Evolutionary conservation across 1,284 basidiomycete species (phyloP), one percentile per base, ranked within the genome.

Genomic region (Ganoderma meredithae): DNA sequence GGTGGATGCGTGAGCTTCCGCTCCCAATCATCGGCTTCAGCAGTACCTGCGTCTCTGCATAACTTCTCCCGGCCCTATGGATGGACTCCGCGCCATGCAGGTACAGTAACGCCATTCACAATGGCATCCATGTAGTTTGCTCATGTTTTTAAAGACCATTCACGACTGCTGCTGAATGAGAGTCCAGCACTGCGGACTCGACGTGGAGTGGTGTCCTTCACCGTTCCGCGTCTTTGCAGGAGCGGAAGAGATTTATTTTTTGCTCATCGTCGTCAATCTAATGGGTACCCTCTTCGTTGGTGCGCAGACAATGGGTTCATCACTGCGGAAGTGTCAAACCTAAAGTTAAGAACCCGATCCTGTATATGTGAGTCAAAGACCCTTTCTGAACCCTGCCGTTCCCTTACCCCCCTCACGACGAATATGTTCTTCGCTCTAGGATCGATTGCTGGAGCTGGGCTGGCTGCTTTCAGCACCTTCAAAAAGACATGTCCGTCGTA

Each of bases 401-500:
- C 52, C 1, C 52, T 31, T 19, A 25, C 52, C 52, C 27, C 27
- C 6, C n/a, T 19, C 27, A 19, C 17, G 27, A 19, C 27, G 8
- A 19, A 12, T 0, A 55, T 55, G 52, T 33, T 33, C 31, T 55
- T 55, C 52, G 15, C 52, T 4, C 27, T 55, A 17, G 31, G 52
- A 8, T 55, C 52, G 7, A 55, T 55, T 9, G 52, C 36, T 9
- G 33, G 55, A 6, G 55, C 33, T 22, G 55, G 55, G n/a, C n/a
- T 58, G 33, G 55, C 55, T 8, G 55, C 55, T 58, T 19, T 58
- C 3, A 19, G 36, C 19, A 58, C 55, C n/a, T 58, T 58, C 55
- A 58, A 58, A 17, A 58, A 58, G 9, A 58, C 27, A 9, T 22
- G 55, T 58, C 22, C 17, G 33, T 58, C 55, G 3, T 39, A 3